A percentile compares a stretch with the other conserved stretches of the same genome.
Conservation (phyloP, 208 protist species). For the Crithidia fasciculata region DNA sequence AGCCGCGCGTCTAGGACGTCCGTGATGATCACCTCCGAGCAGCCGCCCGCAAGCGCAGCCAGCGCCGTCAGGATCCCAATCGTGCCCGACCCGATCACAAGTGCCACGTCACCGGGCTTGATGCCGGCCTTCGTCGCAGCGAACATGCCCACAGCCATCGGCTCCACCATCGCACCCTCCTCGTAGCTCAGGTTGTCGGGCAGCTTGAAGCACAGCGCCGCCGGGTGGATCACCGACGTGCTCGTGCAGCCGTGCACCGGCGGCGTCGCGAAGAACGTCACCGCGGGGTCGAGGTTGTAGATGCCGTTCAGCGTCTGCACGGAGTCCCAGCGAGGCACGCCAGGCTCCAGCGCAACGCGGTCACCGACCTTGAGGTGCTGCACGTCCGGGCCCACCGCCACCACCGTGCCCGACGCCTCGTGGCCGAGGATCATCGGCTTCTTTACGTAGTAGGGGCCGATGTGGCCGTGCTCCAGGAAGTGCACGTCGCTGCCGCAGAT, state of each 20-base stretch:
- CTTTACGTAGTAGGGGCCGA: constrained; percentile 50
- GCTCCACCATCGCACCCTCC: constrained; percentile 73
- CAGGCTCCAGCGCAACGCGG: constrained; percentile 71
- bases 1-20: constrained; percentile 37
- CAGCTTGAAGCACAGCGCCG: constrained; percentile 58
- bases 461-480: constrained; percentile 61
- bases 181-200: constrained; percentile 63
- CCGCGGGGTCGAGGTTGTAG: constrained; percentile 70
- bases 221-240: constrained; percentile 53
- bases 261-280: constrained; percentile 75
- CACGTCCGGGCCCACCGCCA: constrained; percentile 47
- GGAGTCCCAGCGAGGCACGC: constrained; percentile 57
- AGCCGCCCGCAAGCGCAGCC: constrained; percentile 42
- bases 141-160: constrained; percentile 58
- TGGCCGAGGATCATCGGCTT: constrained; percentile 72
- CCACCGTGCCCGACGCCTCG: constrained; percentile 59
- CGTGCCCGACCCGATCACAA: constrained; percentile 39
- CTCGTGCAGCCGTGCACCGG: constrained; percentile 58
- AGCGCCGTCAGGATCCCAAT: constrained; percentile 57
- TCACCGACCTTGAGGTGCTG: constrained; percentile 56
- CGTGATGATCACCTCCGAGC: constrained; percentile 48
- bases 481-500: constrained; percentile 76
- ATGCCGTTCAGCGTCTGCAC: constrained; percentile 48
- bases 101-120: constrained; percentile 34
- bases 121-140: constrained; percentile 55